Evolutionary conservation across 2,329 filamentous ascomycete species (phyloP).

Genomic region (Fusarium aywerte): DNA sequence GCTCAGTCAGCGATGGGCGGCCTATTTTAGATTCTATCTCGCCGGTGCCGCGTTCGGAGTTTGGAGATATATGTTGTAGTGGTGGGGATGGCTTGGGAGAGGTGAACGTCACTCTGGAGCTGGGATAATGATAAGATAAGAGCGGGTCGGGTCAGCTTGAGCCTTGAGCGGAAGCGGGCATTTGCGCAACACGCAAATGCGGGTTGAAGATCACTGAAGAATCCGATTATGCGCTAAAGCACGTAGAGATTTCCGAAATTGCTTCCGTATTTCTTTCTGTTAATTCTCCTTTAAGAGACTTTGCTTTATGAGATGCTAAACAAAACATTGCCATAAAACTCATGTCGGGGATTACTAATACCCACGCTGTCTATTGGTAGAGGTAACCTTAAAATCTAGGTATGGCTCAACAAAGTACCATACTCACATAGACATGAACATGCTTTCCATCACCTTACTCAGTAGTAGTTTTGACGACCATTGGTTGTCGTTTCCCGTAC

Average conservation of each 20-base stretch:
- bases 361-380: background rate
- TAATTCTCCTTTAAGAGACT: background rate
- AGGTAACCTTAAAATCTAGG: background rate
- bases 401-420: background rate
- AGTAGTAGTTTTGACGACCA: background rate
- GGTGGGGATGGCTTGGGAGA: constrained; percentile 41
- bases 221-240: constrained; percentile 19
- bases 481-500: background rate
- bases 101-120: constrained; percentile 35
- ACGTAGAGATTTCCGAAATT: background rate
- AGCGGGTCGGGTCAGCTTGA: constrained; percentile 1
- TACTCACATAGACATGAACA: background rate
- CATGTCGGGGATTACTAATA: background rate
- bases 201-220: constrained; percentile 7
- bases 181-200: constrained; percentile 31
- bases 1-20: constrained; percentile 43
- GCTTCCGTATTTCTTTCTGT: background rate
- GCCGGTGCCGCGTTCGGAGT: constrained; percentile 33
- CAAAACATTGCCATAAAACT: background rate
- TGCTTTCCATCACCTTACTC: background rate
- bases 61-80: constrained; percentile 34
- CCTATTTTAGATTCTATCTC: constrained; percentile 34
- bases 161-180: constrained; percentile 6
- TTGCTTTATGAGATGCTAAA: background rate
- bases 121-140: constrained; percentile 38